Base-by-base conservation (phyloP, 2,329 filamentous ascomycete species). In the Talaromyces sp. region DNA sequence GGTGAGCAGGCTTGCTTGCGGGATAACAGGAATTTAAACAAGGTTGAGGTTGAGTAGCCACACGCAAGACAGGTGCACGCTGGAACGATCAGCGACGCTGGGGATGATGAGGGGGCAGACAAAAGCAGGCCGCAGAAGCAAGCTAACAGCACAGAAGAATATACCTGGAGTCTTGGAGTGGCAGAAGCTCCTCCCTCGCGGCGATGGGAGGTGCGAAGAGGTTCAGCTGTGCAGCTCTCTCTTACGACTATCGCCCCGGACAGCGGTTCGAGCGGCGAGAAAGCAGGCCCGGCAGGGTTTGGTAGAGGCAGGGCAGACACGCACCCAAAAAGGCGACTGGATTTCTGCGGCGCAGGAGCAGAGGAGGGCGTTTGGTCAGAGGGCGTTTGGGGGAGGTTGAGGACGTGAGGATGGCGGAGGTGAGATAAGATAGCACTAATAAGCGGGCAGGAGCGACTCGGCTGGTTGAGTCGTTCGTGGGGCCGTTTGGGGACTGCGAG, bases 1-100 rank as follows among this genome's bases (percentile, higher is more conserved):
- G 75, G 74, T 72, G 75, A 76, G 73, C 72, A 78, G 75, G 77
- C 70, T 70, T 72, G 47, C 30, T 47, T 47, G 44, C 18, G 10
- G 18, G n/a, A 47, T 23, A 27, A 47, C 44, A 27, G 23, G 44
- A 27, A 23, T 23, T 23, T 8, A 47, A 47, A 40, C n/a, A 40
- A 31, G 36, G 51, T 57, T 18, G 40, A 31, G 55, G 23, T 6
- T 50, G 56, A 50, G 56, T 40, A 50, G 36, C 44, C 44, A 47
- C 44, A 47, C 44, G 44, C 44, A 27, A 23, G 44, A 47, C 9
- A 18, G n/a, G 44, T 27, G 10, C 44, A 27, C 44, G 44, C 44
- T 47, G 44, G 10, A 18, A 47, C n/a, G 44, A 47, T 47, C 31
- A 30, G 14, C 42, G 36, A 57, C 12, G 18, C 34, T 42, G 55